Evolutionary conservation across 225 moss, liverwort and hornwort species (phyloP).

Genomic region (Bryum argenteum): DNA sequence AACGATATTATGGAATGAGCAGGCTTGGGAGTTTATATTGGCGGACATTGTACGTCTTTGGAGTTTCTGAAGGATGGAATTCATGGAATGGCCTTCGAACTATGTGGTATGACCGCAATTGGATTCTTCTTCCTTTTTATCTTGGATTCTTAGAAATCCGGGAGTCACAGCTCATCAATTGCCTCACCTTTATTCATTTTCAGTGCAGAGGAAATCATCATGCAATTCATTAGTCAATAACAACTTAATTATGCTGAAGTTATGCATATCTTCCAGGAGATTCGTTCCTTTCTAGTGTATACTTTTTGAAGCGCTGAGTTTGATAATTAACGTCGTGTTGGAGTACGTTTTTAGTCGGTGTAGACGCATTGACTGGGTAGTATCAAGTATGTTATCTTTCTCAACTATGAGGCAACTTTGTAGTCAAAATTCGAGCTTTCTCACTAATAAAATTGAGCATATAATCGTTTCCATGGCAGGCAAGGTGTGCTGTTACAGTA

Average conservation of each 20-base stretch:
- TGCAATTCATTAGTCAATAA: constrained; percentile 5
- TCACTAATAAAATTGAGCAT: constrained; percentile 10
- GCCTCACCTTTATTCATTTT: constrained; percentile 10
- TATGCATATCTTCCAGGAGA: constrained; percentile 4
- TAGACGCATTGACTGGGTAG: background rate
- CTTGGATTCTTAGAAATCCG: constrained; percentile 7
- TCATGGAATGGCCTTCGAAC: constrained; percentile 60
- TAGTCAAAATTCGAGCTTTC: constrained; percentile 7
- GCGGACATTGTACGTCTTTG: constrained; percentile 40
- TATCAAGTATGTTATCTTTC: constrained; percentile 1
- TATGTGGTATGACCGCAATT: constrained; percentile 50
- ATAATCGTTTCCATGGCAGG: constrained; percentile 33
- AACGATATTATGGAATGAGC: constrained; percentile 48
- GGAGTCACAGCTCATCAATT: constrained; percentile 6
- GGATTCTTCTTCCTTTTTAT: constrained; percentile 11
- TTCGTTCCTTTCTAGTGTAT: background rate
- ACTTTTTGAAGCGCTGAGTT: background rate
- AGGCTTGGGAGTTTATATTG: constrained; percentile 34
- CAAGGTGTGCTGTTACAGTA: constrained; percentile 66
- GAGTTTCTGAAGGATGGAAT: constrained; percentile 53
- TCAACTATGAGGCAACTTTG: constrained; percentile 13
- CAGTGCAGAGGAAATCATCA: background rate
- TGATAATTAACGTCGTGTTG: constrained; percentile 13
- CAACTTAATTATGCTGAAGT: background rate
- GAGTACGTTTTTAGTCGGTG: background rate